phyloP scores from a whole-genome alignment of 495 filamentous ascomycete species.

The Neurospora africana region DNA sequence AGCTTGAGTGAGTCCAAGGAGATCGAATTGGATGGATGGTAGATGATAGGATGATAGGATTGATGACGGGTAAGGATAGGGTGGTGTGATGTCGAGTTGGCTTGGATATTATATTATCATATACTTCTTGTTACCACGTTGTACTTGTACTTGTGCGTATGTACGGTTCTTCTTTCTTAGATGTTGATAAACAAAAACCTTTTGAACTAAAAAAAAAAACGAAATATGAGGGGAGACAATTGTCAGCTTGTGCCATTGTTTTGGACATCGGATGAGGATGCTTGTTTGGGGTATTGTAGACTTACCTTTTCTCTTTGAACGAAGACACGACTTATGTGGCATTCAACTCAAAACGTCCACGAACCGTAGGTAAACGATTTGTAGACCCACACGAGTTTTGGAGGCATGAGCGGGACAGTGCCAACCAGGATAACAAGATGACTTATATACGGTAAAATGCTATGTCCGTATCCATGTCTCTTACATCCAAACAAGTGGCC shows the following conservation, averaged over 20 bases:
- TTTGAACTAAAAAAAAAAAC: background rate
- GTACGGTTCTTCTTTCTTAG: background rate
- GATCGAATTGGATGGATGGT: background rate
- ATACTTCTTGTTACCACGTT: background rate
- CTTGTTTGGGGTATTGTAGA: background rate
- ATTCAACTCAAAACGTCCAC: too few relatives aligned
- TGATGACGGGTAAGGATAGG: background rate
- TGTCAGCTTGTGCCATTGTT: background rate
- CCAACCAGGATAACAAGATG: background rate
- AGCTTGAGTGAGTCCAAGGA: too few relatives aligned
- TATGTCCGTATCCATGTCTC: background rate
- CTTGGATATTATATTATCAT: background rate
- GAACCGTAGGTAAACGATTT: too few relatives aligned
- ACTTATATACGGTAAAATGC: background rate
- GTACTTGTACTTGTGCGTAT: background rate
- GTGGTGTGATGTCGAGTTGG: background rate
- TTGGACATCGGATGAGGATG: background rate
- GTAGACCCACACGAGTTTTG: too few relatives aligned
- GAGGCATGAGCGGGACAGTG: too few relatives aligned
- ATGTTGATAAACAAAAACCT: background rate
- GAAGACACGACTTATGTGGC: too few relatives aligned
- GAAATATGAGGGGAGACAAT: background rate
- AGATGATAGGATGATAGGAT: background rate
- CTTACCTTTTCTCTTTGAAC: background rate
- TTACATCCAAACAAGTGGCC: background rate